Conservation (phyloP, 78 protist genomes). For the Dictyostelium intermedium region DNA sequence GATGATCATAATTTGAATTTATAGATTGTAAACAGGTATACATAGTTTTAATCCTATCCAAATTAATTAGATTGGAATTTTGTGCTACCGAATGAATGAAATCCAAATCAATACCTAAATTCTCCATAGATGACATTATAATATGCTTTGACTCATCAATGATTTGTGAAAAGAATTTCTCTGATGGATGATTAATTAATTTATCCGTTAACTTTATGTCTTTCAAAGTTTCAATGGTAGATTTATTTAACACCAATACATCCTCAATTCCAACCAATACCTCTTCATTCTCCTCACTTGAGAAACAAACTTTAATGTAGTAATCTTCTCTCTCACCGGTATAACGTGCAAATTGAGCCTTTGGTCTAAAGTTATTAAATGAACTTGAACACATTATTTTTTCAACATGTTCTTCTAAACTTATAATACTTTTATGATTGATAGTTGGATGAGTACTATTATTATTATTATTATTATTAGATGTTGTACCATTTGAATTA, state of each 20-base stretch:
- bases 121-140: background rate
- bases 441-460: background rate
- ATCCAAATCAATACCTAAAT: conserved; percentile 40
- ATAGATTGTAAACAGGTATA: background rate
- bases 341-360: conserved; percentile 56
- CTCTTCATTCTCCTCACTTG: conserved; percentile 39
- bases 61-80: background rate
- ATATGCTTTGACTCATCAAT: conserved; percentile 43
- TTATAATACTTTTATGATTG: background rate
- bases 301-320: conserved; percentile 34
- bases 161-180: conserved; percentile 25
- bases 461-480: background rate
- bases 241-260: conserved; percentile 32
- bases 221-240: background rate
- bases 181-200: conserved; percentile 32
- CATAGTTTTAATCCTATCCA: conserved; percentile 1
- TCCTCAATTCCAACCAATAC: conserved; percentile 66
- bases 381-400: background rate
- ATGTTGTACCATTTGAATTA: background rate
- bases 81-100: background rate
- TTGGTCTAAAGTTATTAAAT: conserved; percentile 32
- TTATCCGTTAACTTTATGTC: conserved; percentile 12
- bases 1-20: conserved; percentile 7
- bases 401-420: conserved; percentile 38
- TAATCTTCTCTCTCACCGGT: conserved; percentile 58